These are phyloP conservation scores for Ophiostoma sp. DNA, from an alignment of 2,329 filamentous ascomycete species.

Conservation along the genomic window DNA sequence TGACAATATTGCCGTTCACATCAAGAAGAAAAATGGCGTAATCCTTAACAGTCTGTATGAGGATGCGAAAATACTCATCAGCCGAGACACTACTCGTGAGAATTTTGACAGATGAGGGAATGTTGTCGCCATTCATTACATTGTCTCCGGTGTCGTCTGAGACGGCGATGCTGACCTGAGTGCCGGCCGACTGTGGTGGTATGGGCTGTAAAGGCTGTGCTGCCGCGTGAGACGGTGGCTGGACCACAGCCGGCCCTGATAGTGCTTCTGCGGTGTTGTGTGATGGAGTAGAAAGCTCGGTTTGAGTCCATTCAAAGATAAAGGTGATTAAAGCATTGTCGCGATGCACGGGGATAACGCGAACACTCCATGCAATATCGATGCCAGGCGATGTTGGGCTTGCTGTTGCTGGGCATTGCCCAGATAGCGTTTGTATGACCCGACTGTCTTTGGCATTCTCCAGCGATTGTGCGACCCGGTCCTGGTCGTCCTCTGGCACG, in stretches of 20 bases:
- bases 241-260: neutral
- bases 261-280: neutral
- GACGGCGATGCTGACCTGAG: neutral
- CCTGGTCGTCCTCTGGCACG: neutral
- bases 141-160: neutral
- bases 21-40: constrained; percentile 61
- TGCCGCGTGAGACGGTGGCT: neutral
- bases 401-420: neutral
- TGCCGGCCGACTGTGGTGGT: neutral
- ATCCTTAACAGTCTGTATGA: constrained; percentile 57
- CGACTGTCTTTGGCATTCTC: neutral
- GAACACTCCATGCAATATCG: neutral
- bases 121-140: neutral
- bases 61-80: constrained; percentile 52
- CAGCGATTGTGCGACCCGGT: neutral
- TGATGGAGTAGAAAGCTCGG: neutral
- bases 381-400: no score
- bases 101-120: neutral
- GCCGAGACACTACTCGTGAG: constrained; percentile 15
- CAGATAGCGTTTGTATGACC: neutral
- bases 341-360: neutral
- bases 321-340: neutral
- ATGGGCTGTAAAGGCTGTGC: neutral
- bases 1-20: constrained; percentile 48
- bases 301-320: neutral